Evolutionary conservation across 441 rosid species (phyloP), one percentile per base, ranked within the genome.

Genomic region (Arabidopsis hybrid): DNA sequence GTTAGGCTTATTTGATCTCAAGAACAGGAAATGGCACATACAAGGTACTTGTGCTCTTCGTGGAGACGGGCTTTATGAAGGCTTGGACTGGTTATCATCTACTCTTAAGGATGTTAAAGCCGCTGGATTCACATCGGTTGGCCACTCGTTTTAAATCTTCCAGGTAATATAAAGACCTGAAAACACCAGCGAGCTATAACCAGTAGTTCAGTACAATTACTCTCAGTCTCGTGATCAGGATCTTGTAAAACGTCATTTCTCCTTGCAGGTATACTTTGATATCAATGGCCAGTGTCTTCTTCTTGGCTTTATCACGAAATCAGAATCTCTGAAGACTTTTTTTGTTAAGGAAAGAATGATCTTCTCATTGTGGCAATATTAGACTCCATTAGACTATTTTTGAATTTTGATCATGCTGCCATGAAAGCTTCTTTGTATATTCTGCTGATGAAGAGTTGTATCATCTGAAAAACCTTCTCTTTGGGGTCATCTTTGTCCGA

Each of bases 1-100:
- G 63, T 78, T 95, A 72, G 99, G 99, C 26, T 92, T 95, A 51
- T 82, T 88, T 79, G 98, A 89, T 74, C 89, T 93, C 32, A 90
- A 91, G 88, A 89, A 91, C 87, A 86, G 99, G 77, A 95, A 90
- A 79, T 95, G 99, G 99, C 97, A 95, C 80, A 93, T 93, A 75
- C 98, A 95, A 83, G 99, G 98, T 71, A 93, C 98, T 56, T 93
- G 98, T 47, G 99, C 99, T 1, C 86, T 95, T 45, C 85, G 83
- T 73, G 99, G 99, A 71, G 98, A 93, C 17, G 99, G 98, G 43
- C 95, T 95, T 34, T 95, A 95, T 6, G 99, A 95, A 81, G 99
- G 98, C 64, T 81, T 93, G 85, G 99, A 95, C 80, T 93, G 98
- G 99, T 85, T 95, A 79, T 80, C 96, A 69, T 83, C 86, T 60